A percentile compares a stretch with the other conserved stretches of the same genome.
These are phyloP conservation scores for Penicillium fimorum DNA, from an alignment of 495 filamentous ascomycete species.

Conservation along the genomic window DNA sequence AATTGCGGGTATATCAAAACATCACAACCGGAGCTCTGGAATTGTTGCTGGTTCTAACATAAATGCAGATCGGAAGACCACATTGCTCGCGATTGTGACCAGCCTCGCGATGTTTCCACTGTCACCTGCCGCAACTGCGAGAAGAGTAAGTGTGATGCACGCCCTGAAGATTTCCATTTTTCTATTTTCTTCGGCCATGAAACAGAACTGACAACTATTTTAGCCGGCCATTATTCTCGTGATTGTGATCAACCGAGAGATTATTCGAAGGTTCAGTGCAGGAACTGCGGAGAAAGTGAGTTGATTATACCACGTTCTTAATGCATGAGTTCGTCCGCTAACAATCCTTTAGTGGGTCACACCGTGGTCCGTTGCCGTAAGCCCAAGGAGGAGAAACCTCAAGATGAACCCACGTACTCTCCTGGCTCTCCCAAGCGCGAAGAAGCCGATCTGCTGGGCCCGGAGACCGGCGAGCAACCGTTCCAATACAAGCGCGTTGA, in stretches of 20 bases:
- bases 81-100: slow-evolving; percentile 53
- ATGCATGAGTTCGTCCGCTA: slow-evolving; percentile 7
- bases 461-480: neutral
- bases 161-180: neutral
- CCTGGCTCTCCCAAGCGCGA: neutral
- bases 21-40: neutral
- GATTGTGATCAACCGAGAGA: slow-evolving; percentile 78
- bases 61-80: slow-evolving; percentile 49
- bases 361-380: slow-evolving; percentile 60
- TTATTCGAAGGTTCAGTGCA: slow-evolving; percentile 72
- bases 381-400: slow-evolving; percentile 21
- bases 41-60: slow-evolving; percentile 16
- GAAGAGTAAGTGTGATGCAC: slow-evolving; percentile 34
- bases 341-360: slow-evolving; percentile 59
- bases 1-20: slow-evolving; percentile 56
- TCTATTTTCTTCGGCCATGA: neutral
- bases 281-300: slow-evolving; percentile 68
- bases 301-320: slow-evolving; percentile 7
- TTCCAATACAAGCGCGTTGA: neutral
- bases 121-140: slow-evolving; percentile 72
- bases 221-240: slow-evolving; percentile 65
- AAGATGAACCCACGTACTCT: neutral
- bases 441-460: neutral
- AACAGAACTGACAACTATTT: slow-evolving; percentile 1
- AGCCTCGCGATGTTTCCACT: slow-evolving; percentile 48